A percentile compares a stretch with the other conserved stretches of the same genome.
phyloP scores from a whole-genome alignment of 176 grass and related monocot genomes.

The Cenchrus fungigraminus region DNA sequence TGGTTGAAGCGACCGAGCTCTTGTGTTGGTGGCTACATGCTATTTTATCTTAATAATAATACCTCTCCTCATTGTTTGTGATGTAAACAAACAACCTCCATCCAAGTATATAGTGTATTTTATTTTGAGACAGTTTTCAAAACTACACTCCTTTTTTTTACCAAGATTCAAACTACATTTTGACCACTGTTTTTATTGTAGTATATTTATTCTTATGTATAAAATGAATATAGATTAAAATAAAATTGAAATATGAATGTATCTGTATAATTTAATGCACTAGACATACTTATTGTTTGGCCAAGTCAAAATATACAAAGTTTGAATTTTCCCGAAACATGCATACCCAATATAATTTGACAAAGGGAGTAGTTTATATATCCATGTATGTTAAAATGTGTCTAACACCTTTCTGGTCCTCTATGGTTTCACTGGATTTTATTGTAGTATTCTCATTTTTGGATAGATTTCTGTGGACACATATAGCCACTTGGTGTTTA shows the following conservation, averaged over 20 bases:
- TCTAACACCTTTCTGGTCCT: conserved; percentile 7
- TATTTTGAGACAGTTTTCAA: background rate
- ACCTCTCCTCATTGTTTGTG: background rate
- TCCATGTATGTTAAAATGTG: background rate
- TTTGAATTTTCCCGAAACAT: background rate
- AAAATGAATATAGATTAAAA: background rate
- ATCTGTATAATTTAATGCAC: background rate
- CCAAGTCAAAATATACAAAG: background rate
- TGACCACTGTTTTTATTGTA: background rate
- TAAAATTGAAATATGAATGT: background rate
- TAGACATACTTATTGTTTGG: background rate
- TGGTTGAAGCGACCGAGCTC: background rate
- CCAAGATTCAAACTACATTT: background rate
- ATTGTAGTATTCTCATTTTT: conserved; percentile 23
- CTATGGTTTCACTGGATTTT: conserved; percentile 1
- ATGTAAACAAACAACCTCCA: background rate
- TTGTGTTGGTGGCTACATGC: background rate
- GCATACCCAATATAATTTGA: background rate
- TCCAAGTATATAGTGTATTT: conserved; percentile 4
- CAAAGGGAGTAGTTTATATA: background rate
- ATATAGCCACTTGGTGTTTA: conserved; percentile 15
- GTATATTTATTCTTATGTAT: background rate
- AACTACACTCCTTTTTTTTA: background rate
- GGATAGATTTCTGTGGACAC: conserved; percentile 7
- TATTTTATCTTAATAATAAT: background rate